A percentile compares a stretch with the other conserved stretches of the same genome.
Evolutionary conservation across 1,284 basidiomycete genomes (phyloP).

Genomic region (Ceratobasidium theobromae): DNA sequence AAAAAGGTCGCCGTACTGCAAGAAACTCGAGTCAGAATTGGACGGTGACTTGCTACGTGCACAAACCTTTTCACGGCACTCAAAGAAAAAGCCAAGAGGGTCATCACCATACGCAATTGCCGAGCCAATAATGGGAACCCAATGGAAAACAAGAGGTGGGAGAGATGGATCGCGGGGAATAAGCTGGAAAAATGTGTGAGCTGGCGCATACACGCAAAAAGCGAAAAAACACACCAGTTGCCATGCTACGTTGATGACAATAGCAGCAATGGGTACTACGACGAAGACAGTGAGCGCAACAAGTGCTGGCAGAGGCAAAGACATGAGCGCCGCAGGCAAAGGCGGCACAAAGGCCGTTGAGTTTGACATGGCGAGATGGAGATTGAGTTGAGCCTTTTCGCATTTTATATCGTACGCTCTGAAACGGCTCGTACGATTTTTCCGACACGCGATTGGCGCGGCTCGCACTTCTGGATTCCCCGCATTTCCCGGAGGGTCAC

Average conservation of each 20-base stretch:
- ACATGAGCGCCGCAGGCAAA: not conserved
- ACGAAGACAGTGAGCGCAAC: conserved; percentile 23
- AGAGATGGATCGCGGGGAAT: conserved; percentile 57
- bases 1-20: conserved; percentile 75
- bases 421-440: conserved; percentile 30
- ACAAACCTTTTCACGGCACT: conserved; percentile 79
- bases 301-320: conserved; percentile 4
- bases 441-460: conserved; percentile 21
- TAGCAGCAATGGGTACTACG: conserved; percentile 39
- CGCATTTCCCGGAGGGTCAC: not conserved
- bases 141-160: conserved; percentile 80
- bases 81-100: conserved; percentile 74
- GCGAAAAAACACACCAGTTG: conserved; percentile 54
- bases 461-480: not conserved
- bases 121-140: conserved; percentile 74
- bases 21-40: not conserved
- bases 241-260: conserved; percentile 60
- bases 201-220: not conserved
- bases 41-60: not conserved
- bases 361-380: conserved; percentile 22
- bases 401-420: conserved; percentile 2
- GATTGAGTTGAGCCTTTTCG: not conserved
- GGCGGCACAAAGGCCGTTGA: conserved; percentile 15
- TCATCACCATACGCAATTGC: conserved; percentile 78
- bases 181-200: conserved; percentile 44